These are phyloP conservation scores for Mallotus nudiflorus DNA, from an alignment of 345 rosid species.

Conservation along the genomic window DNA sequence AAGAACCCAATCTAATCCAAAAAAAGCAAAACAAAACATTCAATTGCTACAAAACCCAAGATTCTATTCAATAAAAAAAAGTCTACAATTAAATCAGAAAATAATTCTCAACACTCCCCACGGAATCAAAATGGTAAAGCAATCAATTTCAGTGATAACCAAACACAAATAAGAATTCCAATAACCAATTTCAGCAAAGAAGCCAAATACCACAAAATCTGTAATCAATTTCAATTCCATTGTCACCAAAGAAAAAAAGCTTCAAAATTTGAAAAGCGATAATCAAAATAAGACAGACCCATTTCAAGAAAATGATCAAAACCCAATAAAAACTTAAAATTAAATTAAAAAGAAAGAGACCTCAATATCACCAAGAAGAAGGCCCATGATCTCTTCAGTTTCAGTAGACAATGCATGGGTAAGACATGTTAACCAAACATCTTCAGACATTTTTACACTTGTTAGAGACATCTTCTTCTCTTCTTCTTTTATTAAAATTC, in stretches of 20 bases:
- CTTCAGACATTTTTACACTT: constrained; percentile 84
- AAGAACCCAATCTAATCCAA: not conserved
- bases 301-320: not conserved
- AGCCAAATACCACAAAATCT: not conserved
- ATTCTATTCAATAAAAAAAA: not conserved
- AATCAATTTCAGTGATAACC: not conserved
- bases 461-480: constrained; percentile 62
- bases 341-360: constrained; percentile 22
- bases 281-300: not conserved
- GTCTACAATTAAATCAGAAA: not conserved
- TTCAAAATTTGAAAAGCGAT: not conserved
- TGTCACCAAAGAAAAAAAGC: not conserved
- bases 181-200: not conserved
- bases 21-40: not conserved
- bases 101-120: not conserved
- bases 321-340: not conserved
- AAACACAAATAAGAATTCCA: not conserved
- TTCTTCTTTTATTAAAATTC: not conserved
- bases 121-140: not conserved
- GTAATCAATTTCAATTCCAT: not conserved
- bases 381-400: constrained; percentile 99
- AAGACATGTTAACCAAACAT: constrained; percentile 91
- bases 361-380: constrained; percentile 97
- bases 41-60: not conserved
- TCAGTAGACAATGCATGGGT: constrained; percentile 98